These are phyloP conservation scores for Phytophthora tentaculata DNA, from an alignment of 352 stramenopile genomes.

Conservation along the genomic window DNA sequence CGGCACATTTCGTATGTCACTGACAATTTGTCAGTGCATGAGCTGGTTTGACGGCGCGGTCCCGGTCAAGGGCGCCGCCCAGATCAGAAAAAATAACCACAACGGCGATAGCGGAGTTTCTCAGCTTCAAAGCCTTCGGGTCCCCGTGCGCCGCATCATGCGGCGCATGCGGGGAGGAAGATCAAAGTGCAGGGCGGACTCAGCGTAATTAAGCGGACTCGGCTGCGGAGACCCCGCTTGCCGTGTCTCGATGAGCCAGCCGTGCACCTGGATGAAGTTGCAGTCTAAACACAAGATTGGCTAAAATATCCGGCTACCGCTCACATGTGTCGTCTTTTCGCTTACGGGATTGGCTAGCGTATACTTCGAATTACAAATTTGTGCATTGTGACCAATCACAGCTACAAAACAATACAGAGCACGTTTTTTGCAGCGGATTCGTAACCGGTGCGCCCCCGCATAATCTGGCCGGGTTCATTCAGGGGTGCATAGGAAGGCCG, in stretches of 20 bases:
- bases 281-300: conserved; percentile 7
- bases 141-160: no score
- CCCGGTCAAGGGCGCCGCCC: no score
- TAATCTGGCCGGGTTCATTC: conserved; percentile 27
- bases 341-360: conserved; percentile 2
- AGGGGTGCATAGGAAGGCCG: conserved; percentile 15
- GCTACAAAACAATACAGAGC: background rate
- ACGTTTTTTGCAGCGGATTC: conserved; percentile 9
- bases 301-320: conserved; percentile 4
- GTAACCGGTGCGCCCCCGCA: conserved; percentile 23
- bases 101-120: background rate
- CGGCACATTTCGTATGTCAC: no score
- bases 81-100: background rate
- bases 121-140: conserved; percentile 2
- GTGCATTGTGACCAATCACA: conserved; percentile 1
- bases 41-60: no score
- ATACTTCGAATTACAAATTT: background rate
- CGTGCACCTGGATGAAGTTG: conserved; percentile 21
- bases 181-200: conserved; percentile 8
- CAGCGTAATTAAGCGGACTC: conserved; percentile 16
- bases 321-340: background rate
- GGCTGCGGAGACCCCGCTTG: conserved; percentile 11
- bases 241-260: conserved; percentile 27
- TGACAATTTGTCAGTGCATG: no score
- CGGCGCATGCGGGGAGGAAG: background rate